A percentile compares a stretch with the other conserved stretches of the same genome.
These are phyloP conservation scores for Russula griseocarnosa DNA, from an alignment of 768 basidiomycete genomes.

Conservation along the genomic window DNA sequence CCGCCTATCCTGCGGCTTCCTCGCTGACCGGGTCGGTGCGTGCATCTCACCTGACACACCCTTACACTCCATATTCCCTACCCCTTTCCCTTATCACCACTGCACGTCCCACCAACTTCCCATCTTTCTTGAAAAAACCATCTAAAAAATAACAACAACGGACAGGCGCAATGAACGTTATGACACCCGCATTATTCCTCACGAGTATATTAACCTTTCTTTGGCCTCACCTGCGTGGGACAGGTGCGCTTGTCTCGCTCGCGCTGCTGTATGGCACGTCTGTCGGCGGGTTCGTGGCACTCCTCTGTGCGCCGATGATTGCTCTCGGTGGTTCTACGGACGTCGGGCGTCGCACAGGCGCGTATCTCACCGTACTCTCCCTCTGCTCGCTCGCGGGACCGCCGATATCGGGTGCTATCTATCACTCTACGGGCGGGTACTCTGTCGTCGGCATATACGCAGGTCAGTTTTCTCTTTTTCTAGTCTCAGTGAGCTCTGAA, in stretches of 20 bases:
- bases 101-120: neutral
- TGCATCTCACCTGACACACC: neutral
- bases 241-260: constrained; percentile 48
- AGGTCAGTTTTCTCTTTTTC: constrained; percentile 32
- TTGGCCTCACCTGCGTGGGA: constrained; percentile 61
- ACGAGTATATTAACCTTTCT: constrained; percentile 58
- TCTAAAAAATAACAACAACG: neutral
- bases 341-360: constrained; percentile 61
- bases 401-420: constrained; percentile 71
- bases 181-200: constrained; percentile 56
- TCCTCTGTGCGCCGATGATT: constrained; percentile 55
- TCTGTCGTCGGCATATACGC: constrained; percentile 53
- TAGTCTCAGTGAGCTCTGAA: neutral
- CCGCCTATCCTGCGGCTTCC: constrained; percentile 49
- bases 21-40: constrained; percentile 54
- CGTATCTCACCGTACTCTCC: constrained; percentile 57
- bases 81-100: no score
- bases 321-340: constrained; percentile 57
- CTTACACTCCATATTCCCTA: no score
- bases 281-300: constrained; percentile 58
- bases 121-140: no score
- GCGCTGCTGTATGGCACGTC: constrained; percentile 61
- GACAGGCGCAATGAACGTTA: constrained; percentile 61
- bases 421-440: constrained; percentile 49
- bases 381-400: constrained; percentile 65